These are phyloP conservation scores for California macrophylla DNA, from an alignment of 441 rosid species.

Conservation along the genomic window DNA sequence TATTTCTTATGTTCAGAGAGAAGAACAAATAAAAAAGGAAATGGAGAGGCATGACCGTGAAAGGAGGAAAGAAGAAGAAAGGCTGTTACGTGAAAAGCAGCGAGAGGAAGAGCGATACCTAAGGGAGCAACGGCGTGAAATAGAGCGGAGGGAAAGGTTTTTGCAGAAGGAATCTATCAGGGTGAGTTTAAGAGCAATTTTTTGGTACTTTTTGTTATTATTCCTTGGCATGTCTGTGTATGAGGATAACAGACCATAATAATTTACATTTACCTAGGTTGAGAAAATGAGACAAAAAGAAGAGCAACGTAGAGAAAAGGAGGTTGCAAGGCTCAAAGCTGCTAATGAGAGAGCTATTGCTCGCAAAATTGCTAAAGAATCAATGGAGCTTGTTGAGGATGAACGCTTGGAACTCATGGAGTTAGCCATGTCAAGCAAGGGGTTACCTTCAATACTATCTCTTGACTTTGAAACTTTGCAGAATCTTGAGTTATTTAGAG, in stretches of 20 bases:
- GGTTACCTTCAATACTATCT: constrained; percentile 53
- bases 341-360: constrained; percentile 88
- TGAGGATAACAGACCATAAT: constrained; percentile 10
- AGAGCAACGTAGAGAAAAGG: constrained; percentile 70
- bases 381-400: constrained; percentile 77
- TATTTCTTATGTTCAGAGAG: constrained; percentile 42
- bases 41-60: constrained; percentile 88
- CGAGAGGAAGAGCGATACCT: constrained; percentile 81
- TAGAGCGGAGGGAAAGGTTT: constrained; percentile 78
- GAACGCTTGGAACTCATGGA: constrained; percentile 93
- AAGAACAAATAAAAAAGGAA: constrained; percentile 84
- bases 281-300: constrained; percentile 81
- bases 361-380: constrained; percentile 81
- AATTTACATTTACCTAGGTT: constrained; percentile 34
- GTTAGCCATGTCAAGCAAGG: constrained; percentile 57
- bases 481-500: constrained; percentile 63
- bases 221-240: background rate
- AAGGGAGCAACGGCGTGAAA: constrained; percentile 80
- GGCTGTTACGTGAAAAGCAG: constrained; percentile 77
- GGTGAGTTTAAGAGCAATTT: constrained; percentile 34
- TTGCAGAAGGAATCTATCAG: constrained; percentile 70
- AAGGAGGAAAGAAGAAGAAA: constrained; percentile 87
- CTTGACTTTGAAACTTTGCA: constrained; percentile 68
- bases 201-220: background rate
- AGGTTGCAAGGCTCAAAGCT: constrained; percentile 80